Conservation (phyloP, 2,329 filamentous ascomycete genomes). For the Ascosphaera acerosa region DNA sequence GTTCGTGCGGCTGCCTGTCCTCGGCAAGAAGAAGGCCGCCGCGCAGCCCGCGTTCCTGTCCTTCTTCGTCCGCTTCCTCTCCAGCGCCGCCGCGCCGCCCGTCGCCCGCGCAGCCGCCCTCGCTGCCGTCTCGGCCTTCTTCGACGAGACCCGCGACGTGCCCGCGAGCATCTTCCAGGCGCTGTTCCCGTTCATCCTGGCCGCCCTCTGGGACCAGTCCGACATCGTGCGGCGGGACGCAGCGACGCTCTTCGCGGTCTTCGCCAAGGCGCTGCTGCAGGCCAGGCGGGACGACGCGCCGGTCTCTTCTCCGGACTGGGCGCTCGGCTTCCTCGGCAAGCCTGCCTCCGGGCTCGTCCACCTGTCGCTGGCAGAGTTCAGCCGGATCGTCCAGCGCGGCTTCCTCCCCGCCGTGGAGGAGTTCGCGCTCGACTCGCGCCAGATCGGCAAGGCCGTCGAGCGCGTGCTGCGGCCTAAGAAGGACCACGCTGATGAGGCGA, state of each 20-base stretch:
- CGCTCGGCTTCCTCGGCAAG: conserved; percentile 32
- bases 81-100: conserved; percentile 41
- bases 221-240: conserved; percentile 53
- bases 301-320: conserved; percentile 26
- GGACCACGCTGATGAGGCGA: conserved; percentile 11
- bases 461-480: conserved; percentile 29
- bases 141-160: conserved; percentile 26
- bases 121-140: conserved; percentile 31
- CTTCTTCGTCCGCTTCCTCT: conserved; percentile 55
- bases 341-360: conserved; percentile 25
- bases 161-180: conserved; percentile 43
- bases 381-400: conserved; percentile 37
- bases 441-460: conserved; percentile 40
- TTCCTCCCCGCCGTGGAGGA: conserved; percentile 63
- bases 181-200: conserved; percentile 56
- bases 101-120: conserved; percentile 44
- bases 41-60: conserved; percentile 42
- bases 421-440: conserved; percentile 51
- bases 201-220: conserved; percentile 48
- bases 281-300: conserved; percentile 18
- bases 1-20: conserved; percentile 16
- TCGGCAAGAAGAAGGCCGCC: conserved; percentile 20
- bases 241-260: conserved; percentile 34
- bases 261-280: conserved; percentile 27
- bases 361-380: conserved; percentile 31